Conservation (phyloP, 306 rosid genomes). For the Quercus ilex region DNA sequence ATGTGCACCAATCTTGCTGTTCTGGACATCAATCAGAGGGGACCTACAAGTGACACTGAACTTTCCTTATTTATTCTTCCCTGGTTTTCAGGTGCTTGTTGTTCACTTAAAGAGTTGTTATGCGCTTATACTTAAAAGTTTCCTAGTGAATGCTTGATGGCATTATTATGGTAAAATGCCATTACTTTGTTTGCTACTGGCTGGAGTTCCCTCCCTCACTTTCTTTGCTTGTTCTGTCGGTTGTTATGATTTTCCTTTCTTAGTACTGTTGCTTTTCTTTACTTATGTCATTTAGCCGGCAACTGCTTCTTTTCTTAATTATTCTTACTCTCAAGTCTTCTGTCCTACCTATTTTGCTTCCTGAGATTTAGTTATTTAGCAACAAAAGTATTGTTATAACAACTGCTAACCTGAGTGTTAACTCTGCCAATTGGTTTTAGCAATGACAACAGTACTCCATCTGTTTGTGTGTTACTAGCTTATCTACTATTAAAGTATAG, state of each 20-base stretch:
- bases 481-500: background rate
- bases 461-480: background rate
- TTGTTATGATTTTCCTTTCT: background rate
- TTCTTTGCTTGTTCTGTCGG: background rate
- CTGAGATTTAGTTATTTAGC: background rate
- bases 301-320: background rate
- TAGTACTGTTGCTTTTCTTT: background rate
- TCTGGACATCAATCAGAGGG: conserved; percentile 59
- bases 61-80: conserved; percentile 48
- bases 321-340: background rate
- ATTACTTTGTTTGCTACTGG: background rate
- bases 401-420: background rate
- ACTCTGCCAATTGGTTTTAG: background rate
- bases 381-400: background rate
- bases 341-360: background rate
- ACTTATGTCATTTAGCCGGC: background rate
- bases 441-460: background rate
- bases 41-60: conserved; percentile 46
- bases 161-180: background rate
- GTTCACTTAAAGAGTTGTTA: background rate
- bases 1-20: conserved; percentile 65
- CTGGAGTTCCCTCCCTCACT: background rate
- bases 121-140: background rate
- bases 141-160: background rate
- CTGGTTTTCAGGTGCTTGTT: conserved; percentile 69